phyloP scores from a whole-genome alignment of 768 basidiomycete species.

The Tricholoma matsutake region DNA sequence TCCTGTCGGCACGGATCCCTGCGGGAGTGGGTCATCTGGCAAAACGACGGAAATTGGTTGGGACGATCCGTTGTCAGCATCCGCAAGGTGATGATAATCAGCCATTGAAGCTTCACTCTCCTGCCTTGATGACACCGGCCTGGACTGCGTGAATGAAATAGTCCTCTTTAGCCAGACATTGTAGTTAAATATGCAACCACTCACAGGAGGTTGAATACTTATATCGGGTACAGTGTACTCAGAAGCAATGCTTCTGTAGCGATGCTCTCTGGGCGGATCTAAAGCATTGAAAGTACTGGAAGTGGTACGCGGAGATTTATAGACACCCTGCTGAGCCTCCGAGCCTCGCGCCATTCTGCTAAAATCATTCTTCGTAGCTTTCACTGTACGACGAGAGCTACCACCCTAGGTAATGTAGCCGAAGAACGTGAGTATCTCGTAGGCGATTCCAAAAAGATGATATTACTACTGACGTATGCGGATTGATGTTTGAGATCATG shows the following conservation, averaged over 20 bases:
- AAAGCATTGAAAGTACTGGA: conserved; percentile 19
- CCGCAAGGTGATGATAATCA: neutral
- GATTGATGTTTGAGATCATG: conserved; percentile 27
- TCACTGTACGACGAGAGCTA: conserved; percentile 15
- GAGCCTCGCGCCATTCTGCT: neutral
- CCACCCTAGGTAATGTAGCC: conserved; percentile 9
- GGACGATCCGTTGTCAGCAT: neutral
- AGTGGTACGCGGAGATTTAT: conserved; percentile 20
- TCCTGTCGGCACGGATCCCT: neutral
- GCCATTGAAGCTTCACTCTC: neutral
- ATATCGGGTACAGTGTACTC: conserved; percentile 29
- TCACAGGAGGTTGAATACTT: conserved; percentile 36
- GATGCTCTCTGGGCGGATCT: conserved; percentile 5
- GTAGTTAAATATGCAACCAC: conserved; percentile 5
- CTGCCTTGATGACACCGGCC: conserved; percentile 4
- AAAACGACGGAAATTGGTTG: neutral
- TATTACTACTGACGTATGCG: conserved; percentile 33
- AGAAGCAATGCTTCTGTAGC: conserved; percentile 16
- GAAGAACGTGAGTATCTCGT: neutral
- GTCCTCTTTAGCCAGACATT: neutral
- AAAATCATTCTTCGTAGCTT: conserved; percentile 8
- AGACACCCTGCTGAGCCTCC: conserved; percentile 10
- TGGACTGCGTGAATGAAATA: conserved; percentile 5
- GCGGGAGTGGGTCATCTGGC: neutral
- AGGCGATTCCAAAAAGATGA: neutral